Evolutionary conservation across 306 rosid genomes (phyloP).

Genomic region (Arachis stenosperma): DNA sequence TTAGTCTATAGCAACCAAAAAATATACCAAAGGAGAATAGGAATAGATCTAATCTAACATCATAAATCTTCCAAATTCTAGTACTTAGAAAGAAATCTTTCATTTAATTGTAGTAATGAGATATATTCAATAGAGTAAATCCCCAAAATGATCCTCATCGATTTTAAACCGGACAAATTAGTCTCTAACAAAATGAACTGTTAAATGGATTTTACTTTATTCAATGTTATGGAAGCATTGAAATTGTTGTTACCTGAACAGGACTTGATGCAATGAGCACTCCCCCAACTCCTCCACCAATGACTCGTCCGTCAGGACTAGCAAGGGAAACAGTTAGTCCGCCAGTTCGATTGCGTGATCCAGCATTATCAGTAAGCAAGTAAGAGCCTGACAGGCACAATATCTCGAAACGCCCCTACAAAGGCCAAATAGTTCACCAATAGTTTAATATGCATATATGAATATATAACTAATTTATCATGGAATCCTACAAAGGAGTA

Average conservation of each 20-base stretch:
- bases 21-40: not conserved
- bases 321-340: conserved; percentile 86
- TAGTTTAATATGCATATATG: not conserved
- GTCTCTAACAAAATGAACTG: no score
- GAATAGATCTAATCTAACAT: not conserved
- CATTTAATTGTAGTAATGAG: not conserved
- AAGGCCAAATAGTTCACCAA: conserved; percentile 34
- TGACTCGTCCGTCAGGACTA: conserved; percentile 82
- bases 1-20: conserved; percentile 31
- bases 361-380: conserved; percentile 55
- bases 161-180: no score
- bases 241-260: conserved; percentile 67
- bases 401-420: conserved; percentile 88
- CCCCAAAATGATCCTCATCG: no score
- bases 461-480: not conserved
- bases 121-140: not conserved
- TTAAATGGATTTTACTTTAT: not conserved
- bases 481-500: not conserved
- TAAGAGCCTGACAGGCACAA: conserved; percentile 82
- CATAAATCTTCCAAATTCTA: not conserved
- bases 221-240: conserved; percentile 6
- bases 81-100: not conserved
- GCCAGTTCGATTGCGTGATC: conserved; percentile 69
- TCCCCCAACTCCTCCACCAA: conserved; percentile 88
- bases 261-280: conserved; percentile 83